These are phyloP conservation scores for Cordyceps javanica DNA, from an alignment of 2,329 filamentous ascomycete genomes.

Conservation along the genomic window DNA sequence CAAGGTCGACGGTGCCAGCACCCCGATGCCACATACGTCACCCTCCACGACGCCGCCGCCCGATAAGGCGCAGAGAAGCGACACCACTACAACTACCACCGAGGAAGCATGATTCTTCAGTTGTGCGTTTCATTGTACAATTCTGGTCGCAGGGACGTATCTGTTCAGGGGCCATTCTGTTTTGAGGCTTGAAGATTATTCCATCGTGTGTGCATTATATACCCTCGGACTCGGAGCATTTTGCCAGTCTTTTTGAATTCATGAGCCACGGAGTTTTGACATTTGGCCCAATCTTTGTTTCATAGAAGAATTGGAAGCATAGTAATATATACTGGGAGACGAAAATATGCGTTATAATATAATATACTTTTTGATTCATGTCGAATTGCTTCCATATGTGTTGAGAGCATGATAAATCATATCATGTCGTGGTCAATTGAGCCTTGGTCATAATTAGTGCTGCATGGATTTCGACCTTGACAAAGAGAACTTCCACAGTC, in stretches of 20 bases:
- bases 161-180: too few species aligned
- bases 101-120: not conserved
- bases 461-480: too few species aligned
- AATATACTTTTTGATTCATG: not conserved
- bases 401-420: too few species aligned
- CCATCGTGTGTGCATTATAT: not conserved
- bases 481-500: too few species aligned
- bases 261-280: not conserved
- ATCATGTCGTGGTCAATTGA: too few species aligned
- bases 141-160: not conserved
- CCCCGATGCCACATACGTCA: not conserved
- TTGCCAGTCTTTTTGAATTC: not conserved
- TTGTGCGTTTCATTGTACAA: not conserved
- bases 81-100: not conserved
- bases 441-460: too few species aligned
- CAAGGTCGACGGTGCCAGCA: not conserved
- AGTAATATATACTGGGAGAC: not conserved
- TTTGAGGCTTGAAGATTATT: not conserved
- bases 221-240: not conserved
- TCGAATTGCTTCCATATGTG: too few species aligned
- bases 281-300: not conserved
- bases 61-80: not conserved
- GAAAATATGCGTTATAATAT: not conserved
- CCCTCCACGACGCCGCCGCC: not conserved
- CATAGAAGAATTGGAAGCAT: not conserved